Evolutionary conservation across 2,329 filamentous ascomycete genomes (phyloP), one percentile per base, ranked within the genome.

Genomic region (Fusarium sp.): DNA sequence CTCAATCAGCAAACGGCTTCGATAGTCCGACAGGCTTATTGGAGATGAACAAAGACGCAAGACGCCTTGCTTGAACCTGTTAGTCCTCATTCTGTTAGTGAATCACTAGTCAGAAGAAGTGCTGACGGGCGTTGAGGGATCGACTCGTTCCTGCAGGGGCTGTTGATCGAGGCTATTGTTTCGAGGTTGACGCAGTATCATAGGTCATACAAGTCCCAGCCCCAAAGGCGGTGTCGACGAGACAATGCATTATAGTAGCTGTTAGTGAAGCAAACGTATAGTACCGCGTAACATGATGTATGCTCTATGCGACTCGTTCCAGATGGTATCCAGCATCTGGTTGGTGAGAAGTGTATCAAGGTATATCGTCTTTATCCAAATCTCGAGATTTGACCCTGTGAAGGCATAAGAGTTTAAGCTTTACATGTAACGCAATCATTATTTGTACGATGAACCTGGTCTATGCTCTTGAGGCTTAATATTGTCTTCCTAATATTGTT

Each of bases 401-500:
- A 15, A 22, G 8, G n/a, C n/a, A 10, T 9, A n/a, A 20, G n/a
- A 20, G 18, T 42, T 42, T 10, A 4, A 20, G 6, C 18, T 13
- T 11, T 24, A 20, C 11, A 42, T 24, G 18, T 15, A 22, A 7
- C 14, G 14, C 20, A 26, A 26, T 43, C 15, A 17, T 17, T 7
- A 26, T 26, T 14, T 18, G 7, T 43, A 43, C 5, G 6, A 6
- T 26, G 18, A 42, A 38, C 36, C n/a, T 65, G 51, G 40, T 10
- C 61, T 31, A 40, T 38, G 61, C 52, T 51, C 43, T 26, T 8
- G 24, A 48, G 45, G 45, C 40, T 65, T 65, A 28, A 36, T 59
- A 65, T 65, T 42, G 39, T 22, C 20, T 42, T 22, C 39, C 11
- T 24, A 22, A 20, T 20, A 42, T 42, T 65, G 60, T 65, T 64